phyloP scores from a whole-genome alignment of 495 filamentous ascomycete genomes.

The Podospora conica region DNA sequence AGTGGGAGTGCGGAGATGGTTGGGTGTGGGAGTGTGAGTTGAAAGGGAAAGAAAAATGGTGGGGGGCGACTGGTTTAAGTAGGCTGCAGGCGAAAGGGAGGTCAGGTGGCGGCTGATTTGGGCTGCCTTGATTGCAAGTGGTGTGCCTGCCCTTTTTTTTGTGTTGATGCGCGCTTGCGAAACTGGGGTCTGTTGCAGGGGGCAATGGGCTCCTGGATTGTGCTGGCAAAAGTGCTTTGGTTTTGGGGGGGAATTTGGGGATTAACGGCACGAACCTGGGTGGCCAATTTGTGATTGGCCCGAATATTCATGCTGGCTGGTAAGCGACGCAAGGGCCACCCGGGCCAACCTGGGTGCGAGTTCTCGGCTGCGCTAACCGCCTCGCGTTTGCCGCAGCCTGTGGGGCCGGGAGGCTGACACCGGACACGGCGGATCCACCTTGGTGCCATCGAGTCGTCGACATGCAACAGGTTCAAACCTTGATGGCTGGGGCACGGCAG shows the following conservation, averaged over 20 bases:
- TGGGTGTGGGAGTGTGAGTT: conserved; percentile 34
- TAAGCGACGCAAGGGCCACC: conserved; percentile 21
- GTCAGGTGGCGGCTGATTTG: conserved; percentile 29
- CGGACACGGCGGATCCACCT: not conserved
- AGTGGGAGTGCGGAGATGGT: conserved; percentile 26
- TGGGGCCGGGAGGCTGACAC: not conserved
- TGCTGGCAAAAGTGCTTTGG: conserved; percentile 23
- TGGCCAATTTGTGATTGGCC: conserved; percentile 29
- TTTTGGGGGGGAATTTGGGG: conserved; percentile 26
- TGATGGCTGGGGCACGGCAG: not conserved
- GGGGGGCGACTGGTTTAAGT: conserved; percentile 46
- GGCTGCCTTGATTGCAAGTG: conserved; percentile 14
- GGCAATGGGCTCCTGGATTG: conserved; percentile 23
- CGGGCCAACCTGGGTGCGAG: no score
- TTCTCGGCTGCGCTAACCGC: conserved; percentile 7
- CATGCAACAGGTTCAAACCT: not conserved
- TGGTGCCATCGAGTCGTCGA: not conserved
- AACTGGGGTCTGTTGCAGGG: conserved; percentile 33
- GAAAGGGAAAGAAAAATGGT: conserved; percentile 43
- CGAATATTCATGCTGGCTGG: conserved; percentile 14
- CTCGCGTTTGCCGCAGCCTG: conserved; percentile 5
- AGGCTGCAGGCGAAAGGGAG: conserved; percentile 18
- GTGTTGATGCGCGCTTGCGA: conserved; percentile 21
- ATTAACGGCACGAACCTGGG: conserved; percentile 11
- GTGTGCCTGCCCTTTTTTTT: conserved; percentile 20